Evolutionary conservation across 2,329 filamentous ascomycete species (phyloP).

Genomic region (Xylariaceae sp.): DNA sequence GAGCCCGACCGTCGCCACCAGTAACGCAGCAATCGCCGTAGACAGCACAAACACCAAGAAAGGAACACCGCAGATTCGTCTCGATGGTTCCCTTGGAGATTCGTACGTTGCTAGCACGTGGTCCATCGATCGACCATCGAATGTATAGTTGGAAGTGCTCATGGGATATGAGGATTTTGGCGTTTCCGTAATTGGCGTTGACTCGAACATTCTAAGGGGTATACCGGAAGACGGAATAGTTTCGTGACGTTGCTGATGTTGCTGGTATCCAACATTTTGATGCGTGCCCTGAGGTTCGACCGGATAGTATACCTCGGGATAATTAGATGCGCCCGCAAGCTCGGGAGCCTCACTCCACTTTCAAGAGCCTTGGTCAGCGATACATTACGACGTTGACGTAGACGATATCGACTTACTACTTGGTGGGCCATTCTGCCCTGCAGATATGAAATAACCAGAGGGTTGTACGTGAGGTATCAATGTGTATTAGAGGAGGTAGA

Average conservation of each 20-base stretch:
- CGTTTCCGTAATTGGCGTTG: constrained; percentile 13
- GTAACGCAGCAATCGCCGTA: constrained; percentile 37
- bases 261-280: constrained; percentile 3
- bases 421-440: too few species aligned
- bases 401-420: too few species aligned
- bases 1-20: constrained; percentile 40
- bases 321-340: constrained; percentile 17
- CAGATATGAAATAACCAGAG: too few species aligned
- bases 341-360: constrained; percentile 32
- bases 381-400: too few species aligned
- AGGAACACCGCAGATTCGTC: constrained; percentile 35
- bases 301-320: constrained; percentile 31
- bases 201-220: constrained; percentile 17
- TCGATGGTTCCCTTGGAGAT: constrained; percentile 10
- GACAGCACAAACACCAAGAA: constrained; percentile 39
- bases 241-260: neutral
- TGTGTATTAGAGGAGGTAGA: too few species aligned
- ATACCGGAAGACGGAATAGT: constrained; percentile 8
- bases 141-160: constrained; percentile 14
- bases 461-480: too few species aligned
- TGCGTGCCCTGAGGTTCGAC: constrained; percentile 22
- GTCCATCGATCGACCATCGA: constrained; percentile 18
- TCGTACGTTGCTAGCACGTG: constrained; percentile 12
- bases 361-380: too few species aligned
- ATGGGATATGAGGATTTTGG: constrained; percentile 9